A percentile compares a stretch with the other conserved stretches of the same genome.
These are phyloP conservation scores for Neocucurbitaria cava DNA, from an alignment of 2,329 filamentous ascomycete genomes.

Conservation along the genomic window DNA sequence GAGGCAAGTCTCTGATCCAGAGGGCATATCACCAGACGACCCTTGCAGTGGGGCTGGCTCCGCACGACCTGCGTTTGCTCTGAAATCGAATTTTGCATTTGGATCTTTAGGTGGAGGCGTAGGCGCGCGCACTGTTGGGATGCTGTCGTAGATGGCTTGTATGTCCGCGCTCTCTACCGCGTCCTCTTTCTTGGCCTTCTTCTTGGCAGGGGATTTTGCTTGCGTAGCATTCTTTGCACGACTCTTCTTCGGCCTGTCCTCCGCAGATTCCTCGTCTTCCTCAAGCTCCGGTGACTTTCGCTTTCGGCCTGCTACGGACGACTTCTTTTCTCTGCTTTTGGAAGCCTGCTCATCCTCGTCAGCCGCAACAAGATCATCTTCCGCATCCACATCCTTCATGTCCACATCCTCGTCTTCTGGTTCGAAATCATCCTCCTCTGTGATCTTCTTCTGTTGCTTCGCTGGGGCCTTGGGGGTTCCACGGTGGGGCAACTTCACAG, in stretches of 20 bases:
- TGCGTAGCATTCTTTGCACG: constrained; percentile 44
- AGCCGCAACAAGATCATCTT: constrained; percentile 55
- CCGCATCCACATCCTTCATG: constrained; percentile 59
- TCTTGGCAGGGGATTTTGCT: constrained; percentile 61
- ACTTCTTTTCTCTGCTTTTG: constrained; percentile 50
- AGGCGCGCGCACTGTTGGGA: constrained; percentile 82
- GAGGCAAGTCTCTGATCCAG: constrained; percentile 87
- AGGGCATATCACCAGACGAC: constrained; percentile 72
- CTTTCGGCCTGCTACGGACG: constrained; percentile 53
- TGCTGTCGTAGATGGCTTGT: constrained; percentile 85
- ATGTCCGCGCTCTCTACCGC: constrained; percentile 73
- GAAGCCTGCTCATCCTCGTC: constrained; percentile 52
- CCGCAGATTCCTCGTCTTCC: constrained; percentile 61
- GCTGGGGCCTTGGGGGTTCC: constrained; percentile 45
- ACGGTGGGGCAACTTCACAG: constrained; percentile 41
- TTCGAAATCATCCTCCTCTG: constrained; percentile 51
- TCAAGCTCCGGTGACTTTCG: constrained; percentile 64
- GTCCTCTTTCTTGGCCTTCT: constrained; percentile 70
- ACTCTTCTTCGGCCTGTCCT: constrained; percentile 65
- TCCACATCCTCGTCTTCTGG: constrained; percentile 57
- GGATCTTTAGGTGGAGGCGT: constrained; percentile 78
- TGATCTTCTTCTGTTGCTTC: constrained; percentile 57
- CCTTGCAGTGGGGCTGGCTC: constrained; percentile 69
- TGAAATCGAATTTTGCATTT: constrained; percentile 80
- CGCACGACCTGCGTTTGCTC: constrained; percentile 63